A percentile compares a stretch with the other conserved stretches of the same genome.
Evolutionary conservation across 306 rosid species (phyloP).

Genomic region (Malus fusca): DNA sequence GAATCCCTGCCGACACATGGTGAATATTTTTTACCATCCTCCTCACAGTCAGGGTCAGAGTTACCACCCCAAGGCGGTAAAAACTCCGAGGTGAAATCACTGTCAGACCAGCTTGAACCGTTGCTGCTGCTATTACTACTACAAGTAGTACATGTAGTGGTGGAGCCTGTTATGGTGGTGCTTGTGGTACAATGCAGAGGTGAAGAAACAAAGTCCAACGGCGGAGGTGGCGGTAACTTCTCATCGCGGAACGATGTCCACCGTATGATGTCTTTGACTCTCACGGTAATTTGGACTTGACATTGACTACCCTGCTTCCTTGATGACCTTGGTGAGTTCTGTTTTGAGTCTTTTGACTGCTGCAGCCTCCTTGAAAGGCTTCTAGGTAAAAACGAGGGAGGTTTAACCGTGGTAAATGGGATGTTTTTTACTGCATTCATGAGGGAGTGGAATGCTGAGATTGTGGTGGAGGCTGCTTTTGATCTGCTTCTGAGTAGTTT

Average conservation of each 20-base stretch:
- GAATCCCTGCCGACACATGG: constrained; percentile 46
- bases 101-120: constrained; percentile 75
- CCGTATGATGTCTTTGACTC: constrained; percentile 70
- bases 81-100: constrained; percentile 46
- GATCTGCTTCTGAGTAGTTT: constrained; percentile 1
- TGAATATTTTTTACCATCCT: constrained; percentile 15
- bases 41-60: not conserved
- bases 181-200: constrained; percentile 21
- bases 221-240: constrained; percentile 19
- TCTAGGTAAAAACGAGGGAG: constrained; percentile 38
- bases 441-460: constrained; percentile 51
- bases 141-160: constrained; percentile 14
- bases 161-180: constrained; percentile 14
- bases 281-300: constrained; percentile 24
- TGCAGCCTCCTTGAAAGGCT: constrained; percentile 37
- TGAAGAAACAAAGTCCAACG: constrained; percentile 29
- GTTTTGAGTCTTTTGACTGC: constrained; percentile 22
- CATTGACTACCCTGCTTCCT: not conserved
- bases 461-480: constrained; percentile 13
- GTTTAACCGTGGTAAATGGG: constrained; percentile 31
- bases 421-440: constrained; percentile 41
- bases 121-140: constrained; percentile 18
- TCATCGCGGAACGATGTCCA: constrained; percentile 67
- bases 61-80: constrained; percentile 27
- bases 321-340: not conserved